These are phyloP conservation scores for Magnusiomyces clavatus DNA, from an alignment of 1,139 yeast genomes.

Conservation along the genomic window DNA sequence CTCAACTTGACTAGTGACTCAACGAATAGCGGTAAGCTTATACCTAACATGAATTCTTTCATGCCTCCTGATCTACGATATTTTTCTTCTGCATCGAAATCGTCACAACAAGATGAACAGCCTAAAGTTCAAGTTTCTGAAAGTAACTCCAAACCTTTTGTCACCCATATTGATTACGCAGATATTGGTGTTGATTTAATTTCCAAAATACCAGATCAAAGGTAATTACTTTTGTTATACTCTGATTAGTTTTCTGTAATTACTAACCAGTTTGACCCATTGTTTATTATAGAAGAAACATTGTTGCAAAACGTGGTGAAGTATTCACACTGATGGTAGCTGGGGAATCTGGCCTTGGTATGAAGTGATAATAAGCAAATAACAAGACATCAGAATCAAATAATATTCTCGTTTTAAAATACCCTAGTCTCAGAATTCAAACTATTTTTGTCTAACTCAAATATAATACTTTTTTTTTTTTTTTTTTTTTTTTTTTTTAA, in stretches of 20 bases:
- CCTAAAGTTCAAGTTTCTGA: too few relatives aligned
- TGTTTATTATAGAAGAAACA: constrained; percentile 46
- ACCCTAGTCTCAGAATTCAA: neutral
- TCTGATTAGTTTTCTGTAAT: neutral
- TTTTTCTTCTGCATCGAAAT: too few relatives aligned
- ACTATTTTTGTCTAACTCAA: neutral
- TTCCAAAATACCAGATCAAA: constrained; percentile 77
- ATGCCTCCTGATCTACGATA: too few relatives aligned
- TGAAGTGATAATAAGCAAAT: neutral
- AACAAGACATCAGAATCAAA: neutral
- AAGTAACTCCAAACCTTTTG: too few relatives aligned
- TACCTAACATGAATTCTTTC: too few relatives aligned
- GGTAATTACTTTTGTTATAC: constrained; percentile 37
- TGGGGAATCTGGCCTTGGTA: constrained; percentile 85
- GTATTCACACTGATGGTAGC: constrained; percentile 86
- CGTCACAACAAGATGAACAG: too few relatives aligned
- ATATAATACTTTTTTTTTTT: too few relatives aligned
- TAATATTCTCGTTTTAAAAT: neutral
- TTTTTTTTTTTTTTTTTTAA: too few relatives aligned
- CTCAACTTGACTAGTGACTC: too few relatives aligned
- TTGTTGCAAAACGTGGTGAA: constrained; percentile 72
- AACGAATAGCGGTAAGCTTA: too few relatives aligned
- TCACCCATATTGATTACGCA: too few relatives aligned
- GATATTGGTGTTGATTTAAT: constrained; percentile 29
- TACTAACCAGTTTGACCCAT: neutral